Base-by-base conservation (phyloP, 805 yeast genomes). In the Metschnikowia vanudenii region DNA sequence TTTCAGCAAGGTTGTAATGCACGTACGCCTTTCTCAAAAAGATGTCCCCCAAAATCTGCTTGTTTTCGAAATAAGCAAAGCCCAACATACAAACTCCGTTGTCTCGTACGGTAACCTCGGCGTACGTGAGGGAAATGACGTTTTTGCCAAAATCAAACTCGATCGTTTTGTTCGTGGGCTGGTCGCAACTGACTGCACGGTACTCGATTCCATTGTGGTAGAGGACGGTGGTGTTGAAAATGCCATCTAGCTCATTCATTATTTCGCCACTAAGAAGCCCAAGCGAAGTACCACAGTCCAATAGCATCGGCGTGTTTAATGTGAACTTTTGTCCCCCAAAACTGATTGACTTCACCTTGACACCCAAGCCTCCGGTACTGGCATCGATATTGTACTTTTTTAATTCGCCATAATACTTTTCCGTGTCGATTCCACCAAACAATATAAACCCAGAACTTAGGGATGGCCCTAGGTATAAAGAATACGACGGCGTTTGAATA, bases 401-500 rank as follows among this genome's bases (percentile, higher is more conserved):
- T 41, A 54, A 41, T 12, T 40, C 19, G 33, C 54, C 52, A 12
- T 55, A 30, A 54, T 63, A 69, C 55, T 71, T 71, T 39, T 71
- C 67, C 45, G 64, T 66, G 53, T 71, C 75, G n/a, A 69, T 66
- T 4, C 73, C 75, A 2, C 76, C 76, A 58, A 71, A 71, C 46
- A 71, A 59, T 16, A 71, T 49, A 22, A 61, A 54, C 12, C 75
- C 76, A 2, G 61, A 20, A 3, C 37, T 44, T 12, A 64, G 53
- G 4, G 30, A n/a, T 2, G 67, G 63, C 53, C 81, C 76, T 61
- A 87, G 69, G 56, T 69, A 84, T 43, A 87, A 65, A 0, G 91
- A 84, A 60, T 84, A 87, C 0, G 78, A 79, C 34, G 73, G 71
- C 38, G 75, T 73, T 37, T 73, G 55, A 45, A 80, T 85, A 34